Percentiles rank a stretch among this genome's conserved stretches.
Conservation (phyloP, 1,139 yeast genomes). For the Chernovozyma aurita region DNA sequence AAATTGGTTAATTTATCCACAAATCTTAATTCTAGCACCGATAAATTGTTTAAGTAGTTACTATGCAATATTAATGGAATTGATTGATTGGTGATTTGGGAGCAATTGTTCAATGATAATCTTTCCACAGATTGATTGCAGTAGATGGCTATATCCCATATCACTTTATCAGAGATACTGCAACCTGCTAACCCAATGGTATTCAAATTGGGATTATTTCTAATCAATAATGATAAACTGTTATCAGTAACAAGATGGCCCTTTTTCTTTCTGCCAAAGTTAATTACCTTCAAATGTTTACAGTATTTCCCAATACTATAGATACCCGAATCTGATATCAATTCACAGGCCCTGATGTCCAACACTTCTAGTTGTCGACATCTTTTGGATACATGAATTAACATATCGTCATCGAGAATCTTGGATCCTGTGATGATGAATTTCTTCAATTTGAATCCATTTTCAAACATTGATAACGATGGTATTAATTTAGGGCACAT, state of each 20-base stretch:
- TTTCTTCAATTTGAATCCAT: conserved; percentile 41
- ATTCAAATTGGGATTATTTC: conserved; percentile 47
- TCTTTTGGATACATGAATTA: conserved; percentile 45
- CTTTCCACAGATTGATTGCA: conserved; percentile 58
- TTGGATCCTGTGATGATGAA: conserved; percentile 75
- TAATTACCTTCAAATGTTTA: conserved; percentile 49
- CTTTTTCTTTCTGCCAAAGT: conserved; percentile 73
- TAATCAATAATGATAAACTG: conserved; percentile 55
- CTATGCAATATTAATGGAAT: conserved; percentile 57
- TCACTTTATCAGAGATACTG: conserved; percentile 63
- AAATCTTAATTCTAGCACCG: conserved; percentile 76
- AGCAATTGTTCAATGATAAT: conserved; percentile 75
- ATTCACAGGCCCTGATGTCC: conserved; percentile 84
- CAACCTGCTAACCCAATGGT: conserved; percentile 93
- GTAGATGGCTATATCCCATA: conserved; percentile 74
- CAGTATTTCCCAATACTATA: conserved; percentile 62
- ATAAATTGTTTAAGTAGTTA: conserved; percentile 53
- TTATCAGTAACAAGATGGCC: conserved; percentile 71
- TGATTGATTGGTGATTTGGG: conserved; percentile 58
- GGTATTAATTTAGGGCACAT: conserved; percentile 77
- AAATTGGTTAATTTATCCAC: conserved; percentile 55
- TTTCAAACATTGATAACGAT: conserved; percentile 35
- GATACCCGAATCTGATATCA: conserved; percentile 70
- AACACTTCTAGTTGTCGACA: conserved; percentile 61
- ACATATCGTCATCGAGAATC: conserved; percentile 54